Evolutionary conservation across 768 basidiomycete species (phyloP), one percentile per base, ranked within the genome.

Genomic region (Leucosporidium creatinivorum): DNA sequence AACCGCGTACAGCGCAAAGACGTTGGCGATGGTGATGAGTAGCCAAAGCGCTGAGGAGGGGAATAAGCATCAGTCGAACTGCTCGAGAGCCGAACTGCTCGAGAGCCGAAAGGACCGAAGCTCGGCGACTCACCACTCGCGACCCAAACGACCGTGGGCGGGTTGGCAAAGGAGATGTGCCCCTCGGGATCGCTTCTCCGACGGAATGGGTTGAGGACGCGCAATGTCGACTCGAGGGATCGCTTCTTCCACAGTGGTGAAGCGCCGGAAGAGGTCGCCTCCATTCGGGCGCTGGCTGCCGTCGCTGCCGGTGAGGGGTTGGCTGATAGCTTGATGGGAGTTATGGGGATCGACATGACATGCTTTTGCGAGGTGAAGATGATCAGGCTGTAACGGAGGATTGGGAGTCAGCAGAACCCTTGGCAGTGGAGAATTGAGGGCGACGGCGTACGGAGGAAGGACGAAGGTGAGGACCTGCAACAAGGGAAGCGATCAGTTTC

Each of bases 391-490:
- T 26, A 26, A 2, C 18, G 21, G 60, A 5, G 2, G 10, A 1
- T 15, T 0, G 44, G 18, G n/a, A 30, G 8, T 31, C 23, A 13
- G 39, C 18, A 26, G 7, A 48, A 26, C 47, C 28, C n/a, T 47
- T 9, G 10, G 47, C 4, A 54, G 9, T 17, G 18, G 26, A 44
- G 19, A 12, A 2, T 4, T 5, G 25, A 21, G 23, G 19, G 56
- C 31, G 2, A 2, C 33, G 5, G 59, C 65, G 50, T 23, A 66
- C 63, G 70, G 65, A 3, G 61, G 23, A 3, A 72, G 26, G 9
- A 72, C 67, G 33, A 72, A 72, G 0, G 70, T 68, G 21, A 90
- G 60, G 18, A 33, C 56, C 56, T 57, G 56, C 21, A 26, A 26
- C 12, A n/a, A 7, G 33, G 9, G 12, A 21, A 23, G 8, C 1